A percentile compares a stretch with the other conserved stretches of the same genome.
phyloP scores from a whole-genome alignment of 805 yeast species.

The Candida sithepensis region DNA sequence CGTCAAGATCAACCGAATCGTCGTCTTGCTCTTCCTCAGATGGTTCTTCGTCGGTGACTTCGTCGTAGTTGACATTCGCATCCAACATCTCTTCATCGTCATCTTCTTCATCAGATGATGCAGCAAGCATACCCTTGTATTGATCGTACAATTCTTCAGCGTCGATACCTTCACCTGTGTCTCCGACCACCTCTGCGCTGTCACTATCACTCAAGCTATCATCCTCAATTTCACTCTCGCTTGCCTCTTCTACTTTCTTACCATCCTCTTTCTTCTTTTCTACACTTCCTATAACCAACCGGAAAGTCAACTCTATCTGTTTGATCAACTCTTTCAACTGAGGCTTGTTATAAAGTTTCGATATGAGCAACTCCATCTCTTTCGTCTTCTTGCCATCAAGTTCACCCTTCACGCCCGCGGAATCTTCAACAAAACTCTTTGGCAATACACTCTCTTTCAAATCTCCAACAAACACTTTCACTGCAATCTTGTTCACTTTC shows the following conservation, averaged over 20 bases:
- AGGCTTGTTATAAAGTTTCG: slow-evolving; percentile 45
- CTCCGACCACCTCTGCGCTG: slow-evolving; percentile 13
- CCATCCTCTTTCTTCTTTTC: slow-evolving; percentile 15
- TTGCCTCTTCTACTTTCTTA: slow-evolving; percentile 1
- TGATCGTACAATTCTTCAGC: slow-evolving; percentile 19
- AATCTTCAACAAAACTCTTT: slow-evolving; percentile 23
- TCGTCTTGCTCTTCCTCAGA: slow-evolving; percentile 27
- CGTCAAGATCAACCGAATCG: slow-evolving; percentile 5
- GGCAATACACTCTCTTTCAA: slow-evolving; percentile 23
- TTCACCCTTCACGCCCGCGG: slow-evolving; percentile 17
- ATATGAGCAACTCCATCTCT: slow-evolving; percentile 42
- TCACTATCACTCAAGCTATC: slow-evolving; percentile 15
- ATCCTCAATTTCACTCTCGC: slow-evolving; percentile 18
- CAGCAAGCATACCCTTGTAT: slow-evolving; percentile 36
- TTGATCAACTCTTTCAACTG: slow-evolving; percentile 31
- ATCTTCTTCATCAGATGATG: slow-evolving; percentile 41
- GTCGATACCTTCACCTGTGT: slow-evolving; percentile 9
- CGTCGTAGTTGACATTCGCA: slow-evolving; percentile 45
- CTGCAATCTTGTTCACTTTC: slow-evolving; percentile 20
- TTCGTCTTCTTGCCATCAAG: slow-evolving; percentile 41
- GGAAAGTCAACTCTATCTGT: slow-evolving; percentile 24
- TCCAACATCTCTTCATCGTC: slow-evolving; percentile 20
- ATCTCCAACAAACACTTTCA: slow-evolving; percentile 17
- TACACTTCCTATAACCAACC: slow-evolving; percentile 26
- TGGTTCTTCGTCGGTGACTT: slow-evolving; percentile 65